These are phyloP conservation scores for Coccomyxa sp. DNA, from an alignment of 139 green algal species.

Conservation along the genomic window DNA sequence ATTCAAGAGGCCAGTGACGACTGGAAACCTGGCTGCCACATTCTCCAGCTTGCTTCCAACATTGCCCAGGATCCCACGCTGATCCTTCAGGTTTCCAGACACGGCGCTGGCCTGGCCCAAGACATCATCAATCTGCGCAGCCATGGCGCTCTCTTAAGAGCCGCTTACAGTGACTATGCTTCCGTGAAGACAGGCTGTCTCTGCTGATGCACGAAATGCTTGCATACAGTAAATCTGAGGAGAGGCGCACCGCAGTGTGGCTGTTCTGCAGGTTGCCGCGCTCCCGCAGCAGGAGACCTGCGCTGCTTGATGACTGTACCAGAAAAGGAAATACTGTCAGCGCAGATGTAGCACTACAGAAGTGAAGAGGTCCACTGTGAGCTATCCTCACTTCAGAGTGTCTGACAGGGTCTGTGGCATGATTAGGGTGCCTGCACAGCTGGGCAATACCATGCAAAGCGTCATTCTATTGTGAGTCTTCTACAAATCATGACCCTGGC, in stretches of 20 bases:
- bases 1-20: conserved; percentile 80
- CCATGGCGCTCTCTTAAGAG: background rate
- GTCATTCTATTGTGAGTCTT: too few species aligned
- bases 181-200: too few species aligned
- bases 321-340: background rate
- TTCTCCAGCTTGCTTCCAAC: conserved; percentile 50
- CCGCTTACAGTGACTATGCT: background rate
- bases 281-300: background rate
- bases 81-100: conserved; percentile 49
- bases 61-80: conserved; percentile 53
- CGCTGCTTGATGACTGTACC: background rate
- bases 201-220: too few species aligned
- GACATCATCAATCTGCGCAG: conserved; percentile 74
- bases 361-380: background rate
- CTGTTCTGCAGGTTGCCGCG: background rate
- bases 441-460: too few species aligned
- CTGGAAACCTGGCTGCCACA: conserved; percentile 72
- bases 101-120: conserved; percentile 69
- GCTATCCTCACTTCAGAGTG: too few species aligned
- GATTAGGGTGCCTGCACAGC: too few species aligned
- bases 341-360: background rate
- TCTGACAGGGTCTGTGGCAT: too few species aligned
- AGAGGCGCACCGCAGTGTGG: conserved; percentile 5
- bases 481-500: too few species aligned
- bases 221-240: background rate